Base-by-base conservation (phyloP, 2,329 filamentous ascomycete species). In the Eutypa lata region DNA sequence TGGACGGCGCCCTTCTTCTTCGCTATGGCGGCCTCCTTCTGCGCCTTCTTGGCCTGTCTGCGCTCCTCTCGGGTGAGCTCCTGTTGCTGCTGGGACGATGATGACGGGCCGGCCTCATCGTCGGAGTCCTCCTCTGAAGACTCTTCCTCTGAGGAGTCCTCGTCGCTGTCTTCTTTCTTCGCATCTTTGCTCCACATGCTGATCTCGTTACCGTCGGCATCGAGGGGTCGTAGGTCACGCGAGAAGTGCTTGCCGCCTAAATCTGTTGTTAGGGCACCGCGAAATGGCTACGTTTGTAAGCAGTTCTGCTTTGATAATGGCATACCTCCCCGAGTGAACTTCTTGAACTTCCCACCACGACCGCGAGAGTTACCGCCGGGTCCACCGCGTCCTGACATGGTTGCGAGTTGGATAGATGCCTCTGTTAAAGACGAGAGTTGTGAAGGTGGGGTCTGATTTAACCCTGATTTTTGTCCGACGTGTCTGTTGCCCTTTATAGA, bases 241-340 rank as follows among this genome's bases (percentile, higher is more conserved):
- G 92, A 97, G 77, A 95, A 99, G 68, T 96, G 88, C 75, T 97
- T 96, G 67, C 94, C 94, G 57, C 92, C 92, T 96, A 59, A 22
- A 26, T 22, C 26, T 48, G 33, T n/a, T 16, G 33, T 33, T 24
- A 24, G 21, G 10, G 24, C 28, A 14, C 16, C n/a, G 16, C n/a
- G 40, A 16, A 48, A 22, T 28, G 55, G 14, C 10, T 19, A 49
- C 6, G 40, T 64, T 54, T 63, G 58, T 46, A 14, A 33, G 28
- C n/a, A 21, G 16, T 16, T 35, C 51, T 16, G 13, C 26, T 47
- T 28, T 6, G 19, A 50, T 18, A 33, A 45, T n/a, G 48, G 66
- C 81, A 63, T 75, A 93, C 93, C 92, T 81, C 93, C 93, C 75
- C 93, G 83, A 63, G 90, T 91, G 62, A 88, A 91, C 79, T 97